Evolutionary conservation across 83 land plant genomes (phyloP).

Genomic region (Thuja plicata): DNA sequence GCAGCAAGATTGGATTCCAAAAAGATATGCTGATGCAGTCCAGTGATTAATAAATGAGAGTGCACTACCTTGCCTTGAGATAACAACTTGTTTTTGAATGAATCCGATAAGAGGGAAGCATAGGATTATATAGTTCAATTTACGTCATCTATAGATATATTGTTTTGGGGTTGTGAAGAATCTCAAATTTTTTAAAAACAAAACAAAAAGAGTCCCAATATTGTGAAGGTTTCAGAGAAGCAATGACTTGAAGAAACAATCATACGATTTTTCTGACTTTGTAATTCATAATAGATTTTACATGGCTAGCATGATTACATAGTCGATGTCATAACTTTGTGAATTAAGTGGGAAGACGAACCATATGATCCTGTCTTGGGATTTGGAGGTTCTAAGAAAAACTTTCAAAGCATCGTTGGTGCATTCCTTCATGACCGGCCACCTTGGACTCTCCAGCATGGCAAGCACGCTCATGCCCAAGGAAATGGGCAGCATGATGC

Average conservation of each 20-base stretch:
- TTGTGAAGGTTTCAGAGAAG: not conserved
- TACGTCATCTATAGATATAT: not conserved
- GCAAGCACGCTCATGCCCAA: too few species aligned
- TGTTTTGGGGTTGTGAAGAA: not conserved
- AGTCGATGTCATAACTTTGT: not conserved
- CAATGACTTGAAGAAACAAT: not conserved
- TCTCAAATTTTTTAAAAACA: too few species aligned
- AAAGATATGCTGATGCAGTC: not conserved
- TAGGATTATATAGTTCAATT: not conserved
- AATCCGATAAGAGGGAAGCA: not conserved
- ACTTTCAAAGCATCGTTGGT: too few species aligned
- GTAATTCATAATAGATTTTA: too few species aligned
- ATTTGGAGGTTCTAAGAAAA: too few species aligned
- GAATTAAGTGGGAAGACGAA: too few species aligned
- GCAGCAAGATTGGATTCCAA: constrained; percentile 18
- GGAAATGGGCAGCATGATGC: too few species aligned
- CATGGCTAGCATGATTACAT: not conserved
- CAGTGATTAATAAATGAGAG: not conserved
- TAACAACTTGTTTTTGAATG: not conserved
- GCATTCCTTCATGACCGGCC: too few species aligned
- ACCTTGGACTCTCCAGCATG: too few species aligned
- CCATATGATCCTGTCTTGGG: too few species aligned
- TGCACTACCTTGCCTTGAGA: not conserved
- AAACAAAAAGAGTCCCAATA: too few species aligned
- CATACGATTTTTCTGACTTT: not conserved